phyloP scores from a whole-genome alignment of 75 land plant species.

The Selaginella tamariscina region DNA sequence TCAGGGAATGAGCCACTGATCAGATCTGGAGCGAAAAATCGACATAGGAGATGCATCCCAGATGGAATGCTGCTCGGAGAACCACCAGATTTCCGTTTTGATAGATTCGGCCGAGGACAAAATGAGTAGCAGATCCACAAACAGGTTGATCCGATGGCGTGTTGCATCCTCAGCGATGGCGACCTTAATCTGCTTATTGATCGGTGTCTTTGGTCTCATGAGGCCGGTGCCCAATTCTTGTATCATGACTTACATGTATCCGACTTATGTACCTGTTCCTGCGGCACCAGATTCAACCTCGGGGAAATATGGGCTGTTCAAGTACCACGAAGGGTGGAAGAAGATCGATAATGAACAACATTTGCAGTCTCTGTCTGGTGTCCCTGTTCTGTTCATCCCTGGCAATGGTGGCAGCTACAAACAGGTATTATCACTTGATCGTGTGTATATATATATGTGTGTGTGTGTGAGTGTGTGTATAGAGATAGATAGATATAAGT shows the following conservation, averaged over 20 bases:
- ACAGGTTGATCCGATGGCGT: not conserved
- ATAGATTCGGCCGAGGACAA: too few species aligned
- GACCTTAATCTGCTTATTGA: not conserved
- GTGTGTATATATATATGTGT: too few species aligned
- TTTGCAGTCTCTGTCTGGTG: constrained; percentile 61
- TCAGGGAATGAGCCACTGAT: too few species aligned
- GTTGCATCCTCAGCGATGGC: not conserved
- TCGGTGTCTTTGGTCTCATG: constrained; percentile 40
- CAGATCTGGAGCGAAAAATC: too few species aligned
- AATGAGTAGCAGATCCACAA: not conserved
- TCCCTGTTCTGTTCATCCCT: constrained; percentile 93
- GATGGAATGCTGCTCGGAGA: too few species aligned
- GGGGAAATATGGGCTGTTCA: constrained; percentile 52
- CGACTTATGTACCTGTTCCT: constrained; percentile 76
- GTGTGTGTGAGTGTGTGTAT: not conserved
- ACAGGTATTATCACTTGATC: constrained; percentile 51
- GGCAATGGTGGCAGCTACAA: constrained; percentile 98
- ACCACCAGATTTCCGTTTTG: too few species aligned
- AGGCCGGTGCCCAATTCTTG: constrained; percentile 65
- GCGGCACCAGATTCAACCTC: constrained; percentile 26
- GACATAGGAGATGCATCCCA: too few species aligned
- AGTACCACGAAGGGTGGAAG: constrained; percentile 98
- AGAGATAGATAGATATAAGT: not conserved
- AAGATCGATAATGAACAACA: constrained; percentile 73
- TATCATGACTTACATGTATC: constrained; percentile 97